phyloP scores from a whole-genome alignment of 2,329 filamentous ascomycete species.

The Aspergillus sp. region DNA sequence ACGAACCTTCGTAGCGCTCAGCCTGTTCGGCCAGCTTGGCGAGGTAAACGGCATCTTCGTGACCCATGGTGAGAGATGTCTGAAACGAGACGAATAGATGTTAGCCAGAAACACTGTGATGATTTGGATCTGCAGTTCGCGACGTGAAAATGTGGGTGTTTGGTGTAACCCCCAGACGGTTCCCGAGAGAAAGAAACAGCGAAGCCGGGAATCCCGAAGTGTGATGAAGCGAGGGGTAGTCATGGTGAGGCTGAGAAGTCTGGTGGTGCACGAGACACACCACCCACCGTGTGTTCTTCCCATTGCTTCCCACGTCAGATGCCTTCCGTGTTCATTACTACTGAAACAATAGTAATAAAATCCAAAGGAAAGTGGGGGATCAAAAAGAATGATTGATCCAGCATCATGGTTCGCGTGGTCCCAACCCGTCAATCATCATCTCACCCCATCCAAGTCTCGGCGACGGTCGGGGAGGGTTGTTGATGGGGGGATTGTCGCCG shows the following conservation, averaged over 20 bases:
- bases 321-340: slow-evolving; percentile 2
- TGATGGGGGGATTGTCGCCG: slow-evolving; percentile 8
- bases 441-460: background rate
- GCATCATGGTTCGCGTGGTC: background rate
- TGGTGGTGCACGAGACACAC: slow-evolving; percentile 15
- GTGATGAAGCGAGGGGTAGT: slow-evolving; percentile 18
- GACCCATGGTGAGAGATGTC: slow-evolving; percentile 75
- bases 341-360: background rate
- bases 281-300: slow-evolving; percentile 11
- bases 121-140: background rate
- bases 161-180: background rate
- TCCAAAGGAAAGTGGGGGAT: background rate
- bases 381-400: background rate
- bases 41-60: slow-evolving; percentile 99
- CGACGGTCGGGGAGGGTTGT: slow-evolving; percentile 13
- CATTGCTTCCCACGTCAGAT: too few relatives aligned
- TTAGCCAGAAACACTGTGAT: slow-evolving; percentile 12
- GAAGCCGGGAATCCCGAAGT: slow-evolving; percentile 4
- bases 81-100: slow-evolving; percentile 12
- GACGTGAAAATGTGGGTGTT: background rate
- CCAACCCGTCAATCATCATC: background rate
- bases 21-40: slow-evolving; percentile 99
- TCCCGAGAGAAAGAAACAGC: slow-evolving; percentile 1
- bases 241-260: slow-evolving; percentile 23
- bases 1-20: slow-evolving; percentile 97